phyloP scores from a whole-genome alignment of 2,329 filamentous ascomycete species.

The Bimuria novae-zelandiae region DNA sequence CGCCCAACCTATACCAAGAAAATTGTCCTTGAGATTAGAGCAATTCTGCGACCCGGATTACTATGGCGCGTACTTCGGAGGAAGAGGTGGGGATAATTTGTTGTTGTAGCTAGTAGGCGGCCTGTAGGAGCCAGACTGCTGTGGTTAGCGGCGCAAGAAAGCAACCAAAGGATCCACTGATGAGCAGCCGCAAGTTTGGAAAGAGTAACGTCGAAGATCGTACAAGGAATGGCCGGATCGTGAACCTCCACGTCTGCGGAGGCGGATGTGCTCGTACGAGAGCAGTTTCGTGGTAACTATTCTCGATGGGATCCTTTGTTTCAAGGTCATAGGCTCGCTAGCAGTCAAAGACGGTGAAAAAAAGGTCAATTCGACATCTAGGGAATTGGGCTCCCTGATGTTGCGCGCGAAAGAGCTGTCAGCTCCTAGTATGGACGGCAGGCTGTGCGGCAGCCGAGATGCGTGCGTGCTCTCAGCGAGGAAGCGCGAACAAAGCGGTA shows the following conservation, averaged over 20 bases:
- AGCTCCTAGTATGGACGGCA: slow-evolving; percentile 1
- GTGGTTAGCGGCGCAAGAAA: slow-evolving; percentile 28
- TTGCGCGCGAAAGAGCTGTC: not conserved
- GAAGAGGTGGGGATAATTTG: slow-evolving; percentile 19
- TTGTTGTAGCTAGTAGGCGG: slow-evolving; percentile 28
- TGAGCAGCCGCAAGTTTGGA: slow-evolving; percentile 14
- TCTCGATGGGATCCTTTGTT: slow-evolving; percentile 8
- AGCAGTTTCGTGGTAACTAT: slow-evolving; percentile 2
- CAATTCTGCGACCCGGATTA: not conserved
- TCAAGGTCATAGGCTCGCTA: not conserved
- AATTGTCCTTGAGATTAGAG: not conserved
- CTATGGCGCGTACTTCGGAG: slow-evolving; percentile 4
- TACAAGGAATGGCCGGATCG: slow-evolving; percentile 12
- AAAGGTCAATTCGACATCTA: slow-evolving; percentile 15
- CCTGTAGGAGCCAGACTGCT: slow-evolving; percentile 4
- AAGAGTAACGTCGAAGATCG: slow-evolving; percentile 16
- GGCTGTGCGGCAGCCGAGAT: slow-evolving; percentile 13
- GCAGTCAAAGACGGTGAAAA: slow-evolving; percentile 7
- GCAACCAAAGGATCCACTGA: slow-evolving; percentile 21
- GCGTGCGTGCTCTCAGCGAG: slow-evolving; percentile 15
- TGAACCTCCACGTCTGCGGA: slow-evolving; percentile 8
- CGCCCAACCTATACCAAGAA: not conserved
- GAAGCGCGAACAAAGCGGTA: slow-evolving; percentile 9
- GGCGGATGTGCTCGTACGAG: slow-evolving; percentile 3
- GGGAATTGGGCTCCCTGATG: not conserved